phyloP scores from a whole-genome alignment of 2,329 filamentous ascomycete species.

The Fusarium clavum region DNA sequence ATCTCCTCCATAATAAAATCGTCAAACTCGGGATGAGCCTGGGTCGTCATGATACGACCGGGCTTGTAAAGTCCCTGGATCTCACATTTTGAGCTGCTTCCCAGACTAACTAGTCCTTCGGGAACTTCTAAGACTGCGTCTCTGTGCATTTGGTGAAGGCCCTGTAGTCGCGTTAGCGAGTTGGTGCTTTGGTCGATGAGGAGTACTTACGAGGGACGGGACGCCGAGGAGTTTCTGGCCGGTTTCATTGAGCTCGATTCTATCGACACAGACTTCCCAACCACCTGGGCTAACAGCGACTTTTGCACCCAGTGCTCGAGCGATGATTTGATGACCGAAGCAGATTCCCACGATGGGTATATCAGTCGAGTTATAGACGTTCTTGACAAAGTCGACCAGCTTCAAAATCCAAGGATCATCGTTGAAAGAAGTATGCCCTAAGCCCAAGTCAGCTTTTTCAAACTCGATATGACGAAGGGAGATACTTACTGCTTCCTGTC shows the following conservation, averaged over 20 bases:
- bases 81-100: constrained; percentile 52
- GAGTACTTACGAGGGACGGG: constrained; percentile 40
- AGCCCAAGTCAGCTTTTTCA: neutral
- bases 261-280: constrained; percentile 57
- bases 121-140: constrained; percentile 56
- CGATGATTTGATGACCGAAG: constrained; percentile 61
- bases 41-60: constrained; percentile 53
- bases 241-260: constrained; percentile 52
- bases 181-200: rapidly evolving
- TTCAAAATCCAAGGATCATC: constrained; percentile 56
- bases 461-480: rapidly evolving
- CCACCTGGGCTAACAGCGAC: constrained; percentile 53
- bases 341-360: constrained; percentile 58
- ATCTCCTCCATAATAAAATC: constrained; percentile 51
- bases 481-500: constrained; percentile 50
- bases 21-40: constrained; percentile 59
- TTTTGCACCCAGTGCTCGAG: constrained; percentile 53
- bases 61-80: constrained; percentile 57
- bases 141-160: constrained; percentile 58
- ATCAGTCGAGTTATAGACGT: constrained; percentile 42
- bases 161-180: constrained; percentile 29
- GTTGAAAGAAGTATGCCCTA: constrained; percentile 53
- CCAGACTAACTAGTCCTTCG: constrained; percentile 52
- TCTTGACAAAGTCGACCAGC: constrained; percentile 52
- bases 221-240: constrained; percentile 53